Percentiles rank a stretch among this genome's conserved stretches.
Evolutionary conservation across 352 stramenopile genomes (phyloP).

Genomic region (Plasmopara halstedii): DNA sequence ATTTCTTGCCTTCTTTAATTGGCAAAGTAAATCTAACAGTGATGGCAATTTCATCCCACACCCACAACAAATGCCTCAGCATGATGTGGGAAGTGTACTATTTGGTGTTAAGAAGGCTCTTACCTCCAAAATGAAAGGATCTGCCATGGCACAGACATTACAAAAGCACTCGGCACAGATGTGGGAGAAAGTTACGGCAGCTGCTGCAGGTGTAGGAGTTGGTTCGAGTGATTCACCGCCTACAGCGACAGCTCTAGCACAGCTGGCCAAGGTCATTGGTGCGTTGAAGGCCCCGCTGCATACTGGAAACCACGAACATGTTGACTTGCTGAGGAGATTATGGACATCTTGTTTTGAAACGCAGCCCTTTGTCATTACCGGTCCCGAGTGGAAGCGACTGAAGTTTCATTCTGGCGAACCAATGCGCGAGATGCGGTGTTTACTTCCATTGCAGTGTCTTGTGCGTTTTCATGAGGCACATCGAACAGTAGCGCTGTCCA

Average conservation of each 20-base stretch:
- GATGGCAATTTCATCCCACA: conserved; percentile 15
- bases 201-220: conserved; percentile 12
- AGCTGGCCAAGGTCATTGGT: conserved; percentile 59
- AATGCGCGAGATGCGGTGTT: conserved; percentile 53
- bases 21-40: conserved; percentile 19
- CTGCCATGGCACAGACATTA: conserved; percentile 48
- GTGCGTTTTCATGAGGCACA: conserved; percentile 80
- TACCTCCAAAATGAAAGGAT: conserved; percentile 78
- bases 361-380: conserved; percentile 44
- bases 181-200: conserved; percentile 59
- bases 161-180: conserved; percentile 69
- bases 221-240: conserved; percentile 32
- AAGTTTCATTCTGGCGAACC: conserved; percentile 66
- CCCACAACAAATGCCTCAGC: conserved; percentile 7
- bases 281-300: conserved; percentile 56
- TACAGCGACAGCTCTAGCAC: conserved; percentile 44
- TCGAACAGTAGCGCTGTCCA: conserved; percentile 47
- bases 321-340: conserved; percentile 55
- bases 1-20: conserved; percentile 59
- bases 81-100: conserved; percentile 56
- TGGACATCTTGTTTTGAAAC: conserved; percentile 67
- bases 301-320: conserved; percentile 55
- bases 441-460: conserved; percentile 71
- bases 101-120: conserved; percentile 74
- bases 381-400: conserved; percentile 44